Conservation (phyloP, 495 filamentous ascomycete genomes). For the Penicillium manginii region DNA sequence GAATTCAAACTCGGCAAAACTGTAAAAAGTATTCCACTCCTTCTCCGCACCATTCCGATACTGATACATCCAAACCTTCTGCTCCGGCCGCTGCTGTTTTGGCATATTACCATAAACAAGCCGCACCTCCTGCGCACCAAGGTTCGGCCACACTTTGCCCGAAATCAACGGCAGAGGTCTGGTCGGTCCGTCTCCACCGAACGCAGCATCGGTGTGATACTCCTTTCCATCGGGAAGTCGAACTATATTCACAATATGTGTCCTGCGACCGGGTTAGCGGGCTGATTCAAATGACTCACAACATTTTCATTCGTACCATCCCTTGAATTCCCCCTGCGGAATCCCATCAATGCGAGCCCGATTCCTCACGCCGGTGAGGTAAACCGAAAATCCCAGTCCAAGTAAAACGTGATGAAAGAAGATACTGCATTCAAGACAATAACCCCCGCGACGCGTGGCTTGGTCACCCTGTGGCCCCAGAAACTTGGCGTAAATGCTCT, state of each 20-base stretch:
- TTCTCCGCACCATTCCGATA: conserved; percentile 47
- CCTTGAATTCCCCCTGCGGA: conserved; percentile 40
- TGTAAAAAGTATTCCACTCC: conserved; percentile 61
- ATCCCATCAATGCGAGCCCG: conserved; percentile 37
- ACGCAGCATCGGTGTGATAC: conserved; percentile 73
- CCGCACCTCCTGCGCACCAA: conserved; percentile 55
- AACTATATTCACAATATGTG: conserved; percentile 74
- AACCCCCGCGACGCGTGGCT: conserved; percentile 64
- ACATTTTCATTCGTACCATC: conserved; percentile 48
- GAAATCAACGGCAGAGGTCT: conserved; percentile 55
- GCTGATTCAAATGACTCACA: background rate
- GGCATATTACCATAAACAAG: conserved; percentile 51
- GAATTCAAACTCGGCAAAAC: conserved; percentile 65
- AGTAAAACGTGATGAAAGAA: conserved; percentile 68
- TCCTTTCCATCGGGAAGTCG: conserved; percentile 47
- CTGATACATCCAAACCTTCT: conserved; percentile 67
- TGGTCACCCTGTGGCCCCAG: conserved; percentile 37
- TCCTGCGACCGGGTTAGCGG: conserved; percentile 40
- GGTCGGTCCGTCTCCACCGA: conserved; percentile 65
- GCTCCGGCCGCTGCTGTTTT: conserved; percentile 41
- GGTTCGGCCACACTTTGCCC: conserved; percentile 40
- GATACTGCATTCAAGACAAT: conserved; percentile 76
- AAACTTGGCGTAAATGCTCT: conserved; percentile 66
- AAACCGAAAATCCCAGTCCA: conserved; percentile 62
- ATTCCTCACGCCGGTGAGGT: conserved; percentile 51